Percentiles rank a stretch among this genome's conserved stretches.
Evolutionary conservation across 1,139 yeast genomes (phyloP).

Genomic region (Suhomyces atakaporum): DNA sequence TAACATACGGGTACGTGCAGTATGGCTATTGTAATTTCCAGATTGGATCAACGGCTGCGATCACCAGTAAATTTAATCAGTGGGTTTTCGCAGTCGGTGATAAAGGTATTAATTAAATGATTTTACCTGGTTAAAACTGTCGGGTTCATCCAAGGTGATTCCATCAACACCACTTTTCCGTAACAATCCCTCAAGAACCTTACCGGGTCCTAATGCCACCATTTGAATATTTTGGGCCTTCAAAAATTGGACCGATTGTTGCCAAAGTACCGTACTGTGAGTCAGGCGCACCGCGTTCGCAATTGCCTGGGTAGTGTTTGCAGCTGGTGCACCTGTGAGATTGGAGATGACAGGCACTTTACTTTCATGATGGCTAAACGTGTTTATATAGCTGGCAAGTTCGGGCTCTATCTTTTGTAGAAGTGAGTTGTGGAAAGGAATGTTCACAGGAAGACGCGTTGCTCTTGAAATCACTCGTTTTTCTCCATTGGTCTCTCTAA

Average conservation of each 20-base stretch:
- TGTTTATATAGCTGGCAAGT: slow-evolving; percentile 22
- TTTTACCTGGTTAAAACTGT: slow-evolving; percentile 1
- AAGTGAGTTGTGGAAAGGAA: slow-evolving; percentile 54
- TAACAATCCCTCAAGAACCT: slow-evolving; percentile 15
- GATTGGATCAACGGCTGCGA: no score
- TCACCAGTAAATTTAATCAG: not conserved
- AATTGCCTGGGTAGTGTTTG: slow-evolving; percentile 21
- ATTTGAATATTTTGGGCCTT: slow-evolving; percentile 21
- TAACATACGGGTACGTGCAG: no score
- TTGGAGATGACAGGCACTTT: slow-evolving; percentile 24
- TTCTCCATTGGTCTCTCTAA: slow-evolving; percentile 14
- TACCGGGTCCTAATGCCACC: slow-evolving; percentile 44
- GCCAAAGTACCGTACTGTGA: slow-evolving; percentile 49
- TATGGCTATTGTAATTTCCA: no score
- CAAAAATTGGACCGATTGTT: slow-evolving; percentile 31
- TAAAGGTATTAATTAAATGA: no score
- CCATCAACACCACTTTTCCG: slow-evolving; percentile 4
- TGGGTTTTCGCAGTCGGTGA: no score
- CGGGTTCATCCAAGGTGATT: slow-evolving; percentile 6
- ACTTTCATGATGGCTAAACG: slow-evolving; percentile 15
- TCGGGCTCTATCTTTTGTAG: slow-evolving; percentile 40
- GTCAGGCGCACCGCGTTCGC: slow-evolving; percentile 36
- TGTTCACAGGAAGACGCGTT: slow-evolving; percentile 45
- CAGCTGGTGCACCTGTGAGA: slow-evolving; percentile 29
- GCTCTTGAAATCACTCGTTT: slow-evolving; percentile 25